Evolutionary conservation across 2,329 filamentous ascomycete species (phyloP), one percentile per base, ranked within the genome.

Genomic region (Metarhizium humberi): DNA sequence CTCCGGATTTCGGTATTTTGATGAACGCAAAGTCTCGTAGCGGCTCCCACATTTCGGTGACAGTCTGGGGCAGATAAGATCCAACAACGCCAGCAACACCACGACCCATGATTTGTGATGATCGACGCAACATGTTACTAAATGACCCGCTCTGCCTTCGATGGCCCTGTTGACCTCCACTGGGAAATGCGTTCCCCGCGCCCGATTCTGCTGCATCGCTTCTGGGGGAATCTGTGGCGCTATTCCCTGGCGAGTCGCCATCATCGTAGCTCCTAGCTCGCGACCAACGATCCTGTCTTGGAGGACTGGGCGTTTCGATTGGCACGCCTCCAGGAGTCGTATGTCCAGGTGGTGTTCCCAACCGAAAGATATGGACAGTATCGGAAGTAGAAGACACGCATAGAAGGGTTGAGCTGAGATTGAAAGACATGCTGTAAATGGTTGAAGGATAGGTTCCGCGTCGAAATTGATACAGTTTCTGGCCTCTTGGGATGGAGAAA

Each of bases 341-440:
- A 50, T 69, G 66, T 8, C 71, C 67, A 5, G 71, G 71, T 18
- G 81, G 77, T 53, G 72, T 76, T 53, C 76, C 77, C 20, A 99
- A 78, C 54, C 92, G 90, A 75, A 99, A 99, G 52, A 99, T 91
- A 69, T 99, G 94, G 10, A 99, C 87, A 0, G 94, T 99, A 66
- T 99, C 94, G 0, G 92, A 95, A 1, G 91, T 92, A 3, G 92
- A 97, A 5, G 94, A 97, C 45, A 99, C 92, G 66, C 92, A 96
- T 40, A 99, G 81, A 11, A 99, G 78, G 1, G 92, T 96, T 2
- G 92, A 95, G 57, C 88, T 91, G 51, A 91, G 85, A 70, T 99
- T 99, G 74, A 99, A 99, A 1, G 92, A 95, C 91, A 99, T 96
- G 81, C 91, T 95, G 74, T 92, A 96, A 63, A 99, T 99, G 45